Base-by-base conservation (phyloP, 306 rosid species). In the Ceratonia siliqua region DNA sequence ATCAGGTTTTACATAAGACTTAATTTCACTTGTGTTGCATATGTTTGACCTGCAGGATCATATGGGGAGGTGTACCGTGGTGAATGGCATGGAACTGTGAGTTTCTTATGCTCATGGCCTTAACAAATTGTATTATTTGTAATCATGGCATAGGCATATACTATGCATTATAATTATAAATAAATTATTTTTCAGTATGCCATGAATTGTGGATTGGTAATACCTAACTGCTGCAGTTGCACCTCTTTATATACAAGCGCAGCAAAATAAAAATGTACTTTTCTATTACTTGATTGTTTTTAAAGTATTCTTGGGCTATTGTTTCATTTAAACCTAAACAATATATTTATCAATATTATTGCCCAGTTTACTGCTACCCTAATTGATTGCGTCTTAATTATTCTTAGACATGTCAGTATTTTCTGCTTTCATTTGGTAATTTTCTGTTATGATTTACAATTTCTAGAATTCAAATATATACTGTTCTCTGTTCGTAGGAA, bases 41-140 rank as follows among this genome's bases (percentile, higher is more conserved):
- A 15, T 75, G 54, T 82, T 72, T 78, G 53, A 74, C 56, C 45
- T 87, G 83, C 84, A 95, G 99, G 99, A 81, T 92, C 99, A 30
- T 95, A 95, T 74, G 99, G 99, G 72, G 99, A 95, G 85, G 99
- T 92, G 59, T 90, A 92, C 72, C 93, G 85, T 9, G 99, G 99
- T 72, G 99, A 92, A 41, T 92, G 97, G 98, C 99, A 83, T 81
- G 99, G 97, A 82, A 95, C 98, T 78, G 99, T 95, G 78, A 89
- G 99, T 89, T 81, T 81, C 67, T 71, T 73, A 15, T 70, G 66
- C 66, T 70, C 70, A 27, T 54, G n/a, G 63, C 59, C 55, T 65
- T 70, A 12, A 67, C 75, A 36, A 20, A 25, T 36, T 48, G 48
- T 10, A 35, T 68, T 71, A 7, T 77, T 63, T 58, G 50, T 55